A percentile compares a stretch with the other conserved stretches of the same genome.
Evolutionary conservation across 2,329 filamentous ascomycete species (phyloP).

Genomic region (Cladosporium sphaerospermum): DNA sequence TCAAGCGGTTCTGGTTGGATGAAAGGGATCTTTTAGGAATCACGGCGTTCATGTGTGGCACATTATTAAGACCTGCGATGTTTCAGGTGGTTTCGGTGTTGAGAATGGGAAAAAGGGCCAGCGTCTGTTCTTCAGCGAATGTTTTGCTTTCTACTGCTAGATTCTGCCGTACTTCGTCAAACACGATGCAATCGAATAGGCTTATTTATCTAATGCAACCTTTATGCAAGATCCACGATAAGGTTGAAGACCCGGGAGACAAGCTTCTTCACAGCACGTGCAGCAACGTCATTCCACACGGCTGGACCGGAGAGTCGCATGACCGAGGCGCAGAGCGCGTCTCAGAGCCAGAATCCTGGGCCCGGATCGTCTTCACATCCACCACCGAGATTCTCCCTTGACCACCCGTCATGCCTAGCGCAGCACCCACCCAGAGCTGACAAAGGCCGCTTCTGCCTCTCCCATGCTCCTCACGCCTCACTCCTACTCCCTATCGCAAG

Average conservation of each 20-base stretch:
- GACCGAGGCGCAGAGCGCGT: background rate
- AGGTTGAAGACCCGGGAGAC: background rate
- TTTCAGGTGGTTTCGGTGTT: too few species aligned
- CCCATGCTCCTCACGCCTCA: slow-evolving; percentile 9
- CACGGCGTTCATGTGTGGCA: too few species aligned
- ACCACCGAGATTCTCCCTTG: background rate
- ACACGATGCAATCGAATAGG: too few species aligned
- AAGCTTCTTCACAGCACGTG: background rate
- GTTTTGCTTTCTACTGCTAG: too few species aligned
- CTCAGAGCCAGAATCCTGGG: background rate
- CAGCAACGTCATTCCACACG: background rate
- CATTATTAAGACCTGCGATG: too few species aligned
- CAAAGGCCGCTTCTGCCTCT: background rate
- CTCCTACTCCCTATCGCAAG: background rate
- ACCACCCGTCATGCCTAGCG: background rate
- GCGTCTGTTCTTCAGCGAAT: too few species aligned
- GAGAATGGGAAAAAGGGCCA: too few species aligned
- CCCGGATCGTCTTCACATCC: background rate
- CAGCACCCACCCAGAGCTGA: slow-evolving; percentile 1
- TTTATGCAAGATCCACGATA: too few species aligned
- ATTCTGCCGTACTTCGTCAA: too few species aligned
- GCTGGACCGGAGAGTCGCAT: background rate
- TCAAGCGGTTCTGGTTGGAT: too few species aligned
- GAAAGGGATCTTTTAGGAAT: too few species aligned
- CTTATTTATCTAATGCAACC: too few species aligned